Conservation (phyloP, 2,329 filamentous ascomycete species). For the Hawksworthiomyces lignivorus region DNA sequence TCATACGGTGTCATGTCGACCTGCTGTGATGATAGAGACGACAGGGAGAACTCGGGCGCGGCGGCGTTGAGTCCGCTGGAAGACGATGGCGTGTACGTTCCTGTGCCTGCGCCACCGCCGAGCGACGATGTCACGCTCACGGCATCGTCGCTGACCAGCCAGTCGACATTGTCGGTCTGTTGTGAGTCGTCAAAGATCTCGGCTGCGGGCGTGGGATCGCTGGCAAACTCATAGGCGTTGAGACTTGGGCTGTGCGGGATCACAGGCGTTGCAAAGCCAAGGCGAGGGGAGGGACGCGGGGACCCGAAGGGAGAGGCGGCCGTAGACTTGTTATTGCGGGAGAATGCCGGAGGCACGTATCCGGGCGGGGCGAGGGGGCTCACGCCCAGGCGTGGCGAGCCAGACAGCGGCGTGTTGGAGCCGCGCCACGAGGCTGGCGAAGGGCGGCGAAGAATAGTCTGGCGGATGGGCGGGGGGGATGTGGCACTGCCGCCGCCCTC, state of each 20-base stretch:
- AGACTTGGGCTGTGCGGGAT: slow-evolving; percentile 92
- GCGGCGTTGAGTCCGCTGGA: slow-evolving; percentile 68
- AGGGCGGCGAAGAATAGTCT: slow-evolving; percentile 80
- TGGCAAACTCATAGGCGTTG: slow-evolving; percentile 90
- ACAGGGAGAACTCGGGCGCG: slow-evolving; percentile 64
- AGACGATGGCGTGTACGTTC: slow-evolving; percentile 63
- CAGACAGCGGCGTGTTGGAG: slow-evolving; percentile 69
- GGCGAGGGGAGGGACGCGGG: slow-evolving; percentile 82
- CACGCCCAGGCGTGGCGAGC: slow-evolving; percentile 73
- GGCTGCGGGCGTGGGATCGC: slow-evolving; percentile 68
- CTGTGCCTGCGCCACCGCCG: slow-evolving; percentile 67
- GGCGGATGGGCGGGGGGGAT: slow-evolving; percentile 77
- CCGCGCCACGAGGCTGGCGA: slow-evolving; percentile 93
- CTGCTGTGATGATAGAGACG: slow-evolving; percentile 45
- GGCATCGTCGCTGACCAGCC: slow-evolving; percentile 85
- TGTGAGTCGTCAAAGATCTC: slow-evolving; percentile 83
- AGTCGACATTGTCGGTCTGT: slow-evolving; percentile 91
- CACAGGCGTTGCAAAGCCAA: slow-evolving; percentile 79
- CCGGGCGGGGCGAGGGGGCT: slow-evolving; percentile 80
- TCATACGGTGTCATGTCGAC: slow-evolving; percentile 97
- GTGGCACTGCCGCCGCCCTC: slow-evolving; percentile 55
- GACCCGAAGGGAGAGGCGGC: slow-evolving; percentile 88
- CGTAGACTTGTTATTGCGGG: slow-evolving; percentile 61
- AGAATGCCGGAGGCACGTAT: slow-evolving; percentile 70
- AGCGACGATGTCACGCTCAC: slow-evolving; percentile 72